These are phyloP conservation scores for Metschnikowia chrysomelidarum DNA, from an alignment of 805 yeast species.

Conservation along the genomic window DNA sequence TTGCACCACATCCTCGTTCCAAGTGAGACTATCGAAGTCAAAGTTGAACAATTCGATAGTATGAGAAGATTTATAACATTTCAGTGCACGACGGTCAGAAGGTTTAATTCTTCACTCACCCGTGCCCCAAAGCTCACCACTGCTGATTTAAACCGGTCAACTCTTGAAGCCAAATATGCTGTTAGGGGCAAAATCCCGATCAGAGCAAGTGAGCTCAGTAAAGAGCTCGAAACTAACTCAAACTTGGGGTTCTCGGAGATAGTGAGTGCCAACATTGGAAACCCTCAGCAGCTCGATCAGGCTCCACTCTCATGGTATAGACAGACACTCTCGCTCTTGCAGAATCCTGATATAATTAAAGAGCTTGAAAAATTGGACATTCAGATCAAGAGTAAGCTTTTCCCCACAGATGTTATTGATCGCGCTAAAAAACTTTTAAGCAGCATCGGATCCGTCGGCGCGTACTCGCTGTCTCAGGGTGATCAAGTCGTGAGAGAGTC, in stretches of 20 bases:
- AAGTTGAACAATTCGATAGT: no score
- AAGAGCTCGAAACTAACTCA: slow-evolving; percentile 49
- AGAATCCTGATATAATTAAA: slow-evolving; percentile 70
- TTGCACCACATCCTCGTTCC: no score
- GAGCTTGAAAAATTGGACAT: slow-evolving; percentile 22
- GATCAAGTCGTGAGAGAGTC: slow-evolving; percentile 65
- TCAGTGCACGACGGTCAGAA: no score
- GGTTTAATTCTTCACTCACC: slow-evolving; percentile 16
- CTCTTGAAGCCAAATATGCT: slow-evolving; percentile 88
- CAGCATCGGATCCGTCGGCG: slow-evolving; percentile 83
- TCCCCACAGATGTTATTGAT: slow-evolving; percentile 66
- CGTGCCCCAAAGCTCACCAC: slow-evolving; percentile 21
- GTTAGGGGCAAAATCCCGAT: slow-evolving; percentile 94
- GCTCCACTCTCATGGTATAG: slow-evolving; percentile 94
- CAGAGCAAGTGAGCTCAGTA: slow-evolving; percentile 80
- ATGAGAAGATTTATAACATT: no score
- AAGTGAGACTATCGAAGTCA: no score
- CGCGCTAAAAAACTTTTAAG: slow-evolving; percentile 64
- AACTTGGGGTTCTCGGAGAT: slow-evolving; percentile 72
- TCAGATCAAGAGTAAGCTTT: slow-evolving; percentile 27
- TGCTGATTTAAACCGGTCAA: slow-evolving; percentile 64
- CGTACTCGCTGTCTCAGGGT: slow-evolving; percentile 94
- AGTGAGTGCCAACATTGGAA: slow-evolving; percentile 92
- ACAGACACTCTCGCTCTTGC: slow-evolving; percentile 81
- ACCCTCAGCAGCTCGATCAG: slow-evolving; percentile 96